Evolutionary conservation across 495 filamentous ascomycete species (phyloP).

Genomic region (Cryomyces antarcticus): DNA sequence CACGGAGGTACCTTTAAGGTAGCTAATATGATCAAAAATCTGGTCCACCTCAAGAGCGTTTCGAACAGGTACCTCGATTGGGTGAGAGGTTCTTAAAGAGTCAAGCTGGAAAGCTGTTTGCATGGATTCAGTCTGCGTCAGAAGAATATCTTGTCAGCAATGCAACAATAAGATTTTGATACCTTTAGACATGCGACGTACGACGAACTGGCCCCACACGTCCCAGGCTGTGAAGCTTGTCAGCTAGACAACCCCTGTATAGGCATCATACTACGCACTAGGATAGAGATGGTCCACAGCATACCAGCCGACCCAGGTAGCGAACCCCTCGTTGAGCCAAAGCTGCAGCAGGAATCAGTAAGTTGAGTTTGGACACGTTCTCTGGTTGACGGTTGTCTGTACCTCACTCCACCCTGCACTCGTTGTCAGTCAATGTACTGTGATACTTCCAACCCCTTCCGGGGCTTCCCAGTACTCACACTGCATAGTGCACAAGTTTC

Average conservation of each 20-base stretch:
- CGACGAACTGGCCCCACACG: conserved; percentile 86
- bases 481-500: conserved; percentile 80
- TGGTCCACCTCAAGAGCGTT: conserved; percentile 88
- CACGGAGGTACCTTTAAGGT: conserved; percentile 84
- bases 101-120: conserved; percentile 82
- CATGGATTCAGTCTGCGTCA: conserved; percentile 53
- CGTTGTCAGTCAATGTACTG: too few relatives aligned
- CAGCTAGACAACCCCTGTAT: conserved; percentile 1
- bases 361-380: neutral
- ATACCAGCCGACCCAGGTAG: conserved; percentile 94
- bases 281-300: conserved; percentile 82
- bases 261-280: conserved; percentile 19
- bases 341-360: conserved; percentile 27
- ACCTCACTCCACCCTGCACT: conserved; percentile 14
- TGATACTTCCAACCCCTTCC: too few relatives aligned
- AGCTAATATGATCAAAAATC: conserved; percentile 90
- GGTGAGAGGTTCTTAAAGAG: conserved; percentile 72
- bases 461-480: conserved; percentile 43
- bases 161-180: conserved; percentile 8
- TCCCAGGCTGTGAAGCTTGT: conserved; percentile 49
- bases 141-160: conserved; percentile 3
- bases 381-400: neutral
- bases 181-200: conserved; percentile 39
- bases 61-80: conserved; percentile 80
- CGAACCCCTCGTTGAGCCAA: conserved; percentile 87